phyloP scores from a whole-genome alignment of 2,329 filamentous ascomycete genomes.

The Ramichloridium luteum region DNA sequence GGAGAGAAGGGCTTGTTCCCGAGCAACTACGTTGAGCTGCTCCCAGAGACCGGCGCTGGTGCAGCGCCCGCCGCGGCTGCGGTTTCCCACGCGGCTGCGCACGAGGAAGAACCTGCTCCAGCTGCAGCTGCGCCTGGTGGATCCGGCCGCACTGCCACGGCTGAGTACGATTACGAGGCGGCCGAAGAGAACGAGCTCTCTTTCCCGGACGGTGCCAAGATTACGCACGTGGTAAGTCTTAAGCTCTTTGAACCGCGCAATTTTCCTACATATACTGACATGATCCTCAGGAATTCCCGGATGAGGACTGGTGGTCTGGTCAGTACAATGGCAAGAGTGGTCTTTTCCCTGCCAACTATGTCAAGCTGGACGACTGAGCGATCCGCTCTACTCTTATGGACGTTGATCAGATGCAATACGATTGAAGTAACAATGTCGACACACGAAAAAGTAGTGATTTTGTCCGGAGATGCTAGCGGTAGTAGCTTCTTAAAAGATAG shows the following conservation, averaged over 20 bases:
- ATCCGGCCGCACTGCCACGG: conserved; percentile 51
- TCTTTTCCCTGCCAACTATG: conserved; percentile 56
- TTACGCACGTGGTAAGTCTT: conserved; percentile 59
- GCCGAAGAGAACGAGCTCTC: conserved; percentile 80
- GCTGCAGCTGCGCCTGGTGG: conserved; percentile 20
- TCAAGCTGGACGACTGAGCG: conserved; percentile 32
- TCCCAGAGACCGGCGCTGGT: conserved; percentile 38
- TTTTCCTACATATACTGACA: conserved; percentile 17
- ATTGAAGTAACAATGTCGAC: too few relatives aligned
- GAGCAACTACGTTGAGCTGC: conserved; percentile 88
- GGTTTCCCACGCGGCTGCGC: conserved; percentile 27
- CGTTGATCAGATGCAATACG: too few relatives aligned
- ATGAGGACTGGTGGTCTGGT: conserved; percentile 98
- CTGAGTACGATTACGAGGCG: conserved; percentile 91
- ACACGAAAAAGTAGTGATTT: too few relatives aligned
- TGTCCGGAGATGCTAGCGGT: too few relatives aligned
- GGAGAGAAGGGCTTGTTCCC: conserved; percentile 89
- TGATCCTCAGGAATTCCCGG: conserved; percentile 65
- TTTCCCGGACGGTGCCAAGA: conserved; percentile 79
- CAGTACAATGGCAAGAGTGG: conserved; percentile 67
- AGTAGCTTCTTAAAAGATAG: too few relatives aligned
- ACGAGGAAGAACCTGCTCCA: conserved; percentile 10
- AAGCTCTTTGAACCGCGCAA: neutral
- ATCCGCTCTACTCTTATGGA: too few relatives aligned
- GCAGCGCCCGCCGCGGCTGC: conserved; percentile 29